Percentiles rank a stretch among this genome's conserved stretches.
Conservation (phyloP, 768 basidiomycete species). For the Lyophyllum atratum region DNA sequence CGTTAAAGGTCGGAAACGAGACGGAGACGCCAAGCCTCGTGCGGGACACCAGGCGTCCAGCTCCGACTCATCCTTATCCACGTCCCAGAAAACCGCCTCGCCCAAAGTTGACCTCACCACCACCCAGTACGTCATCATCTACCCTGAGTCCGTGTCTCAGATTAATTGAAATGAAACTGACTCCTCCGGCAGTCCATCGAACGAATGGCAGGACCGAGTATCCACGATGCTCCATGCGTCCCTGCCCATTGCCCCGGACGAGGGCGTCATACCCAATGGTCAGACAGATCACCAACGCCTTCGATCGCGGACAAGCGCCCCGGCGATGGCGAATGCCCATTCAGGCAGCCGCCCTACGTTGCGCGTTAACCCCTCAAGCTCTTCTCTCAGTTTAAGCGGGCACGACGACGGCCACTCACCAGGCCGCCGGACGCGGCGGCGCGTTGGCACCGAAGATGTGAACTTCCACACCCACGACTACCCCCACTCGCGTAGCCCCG, state of each 20-base stretch:
- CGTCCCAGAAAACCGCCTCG: constrained; percentile 25
- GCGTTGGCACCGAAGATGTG: constrained; percentile 40
- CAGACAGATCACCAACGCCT: background rate
- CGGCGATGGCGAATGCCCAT: constrained; percentile 3
- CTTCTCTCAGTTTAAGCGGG: constrained; percentile 13
- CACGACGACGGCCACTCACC: constrained; percentile 33
- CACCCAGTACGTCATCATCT: constrained; percentile 59
- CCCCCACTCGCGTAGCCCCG: constrained; percentile 15
- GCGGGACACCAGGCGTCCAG: constrained; percentile 20
- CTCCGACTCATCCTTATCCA: constrained; percentile 23
- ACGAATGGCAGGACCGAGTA: constrained; percentile 83
- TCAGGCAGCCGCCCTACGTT: constrained; percentile 10
- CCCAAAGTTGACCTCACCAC: constrained; percentile 47
- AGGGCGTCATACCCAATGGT: background rate
- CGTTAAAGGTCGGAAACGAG: constrained; percentile 62
- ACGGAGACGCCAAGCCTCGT: constrained; percentile 28
- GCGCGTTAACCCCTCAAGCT: constrained; percentile 17
- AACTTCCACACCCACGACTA: constrained; percentile 20
- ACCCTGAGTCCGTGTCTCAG: background rate
- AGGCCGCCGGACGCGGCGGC: constrained; percentile 50
- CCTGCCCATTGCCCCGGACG: constrained; percentile 13
- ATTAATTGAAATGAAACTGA: constrained; percentile 3
- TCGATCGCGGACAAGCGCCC: constrained; percentile 10
- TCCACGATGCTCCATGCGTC: constrained; percentile 37
- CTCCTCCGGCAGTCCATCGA: constrained; percentile 60